Conservation (phyloP, 1,139 yeast species). For the Williopsis jadinii region DNA sequence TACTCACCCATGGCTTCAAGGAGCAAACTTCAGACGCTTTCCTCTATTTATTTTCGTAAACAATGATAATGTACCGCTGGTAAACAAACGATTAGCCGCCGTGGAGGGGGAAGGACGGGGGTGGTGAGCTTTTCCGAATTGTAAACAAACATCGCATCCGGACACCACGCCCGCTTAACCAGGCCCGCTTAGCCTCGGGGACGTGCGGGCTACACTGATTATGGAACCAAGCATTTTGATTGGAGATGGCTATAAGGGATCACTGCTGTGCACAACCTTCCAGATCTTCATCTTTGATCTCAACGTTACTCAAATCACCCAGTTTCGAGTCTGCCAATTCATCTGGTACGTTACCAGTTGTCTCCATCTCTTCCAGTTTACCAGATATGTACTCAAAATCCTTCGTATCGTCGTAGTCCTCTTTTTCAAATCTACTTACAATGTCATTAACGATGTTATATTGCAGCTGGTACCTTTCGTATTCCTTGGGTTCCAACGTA, state of each 20-base stretch:
- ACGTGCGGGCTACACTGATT: too few relatives aligned
- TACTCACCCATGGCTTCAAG: conserved; percentile 4
- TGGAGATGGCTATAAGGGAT: not conserved
- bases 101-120: too few relatives aligned
- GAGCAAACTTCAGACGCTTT: too few relatives aligned
- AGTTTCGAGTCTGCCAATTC: conserved; percentile 40
- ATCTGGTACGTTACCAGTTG: conserved; percentile 82
- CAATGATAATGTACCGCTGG: too few relatives aligned
- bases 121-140: too few relatives aligned
- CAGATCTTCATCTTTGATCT: conserved; percentile 37
- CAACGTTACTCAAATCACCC: conserved; percentile 52
- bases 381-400: conserved; percentile 48
- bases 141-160: too few relatives aligned
- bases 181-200: too few relatives aligned
- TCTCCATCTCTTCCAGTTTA: conserved; percentile 66
- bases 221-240: too few relatives aligned
- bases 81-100: too few relatives aligned
- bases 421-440: conserved; percentile 49
- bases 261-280: conserved; percentile 28
- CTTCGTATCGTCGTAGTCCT: conserved; percentile 40
- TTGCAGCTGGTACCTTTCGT: conserved; percentile 46
- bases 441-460: conserved; percentile 46
- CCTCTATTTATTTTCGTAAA: too few relatives aligned
- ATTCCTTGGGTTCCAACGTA: conserved; percentile 41
- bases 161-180: too few relatives aligned